Evolutionary conservation across 768 basidiomycete genomes (phyloP).

Genomic region (Plicaturopsis crispa): DNA sequence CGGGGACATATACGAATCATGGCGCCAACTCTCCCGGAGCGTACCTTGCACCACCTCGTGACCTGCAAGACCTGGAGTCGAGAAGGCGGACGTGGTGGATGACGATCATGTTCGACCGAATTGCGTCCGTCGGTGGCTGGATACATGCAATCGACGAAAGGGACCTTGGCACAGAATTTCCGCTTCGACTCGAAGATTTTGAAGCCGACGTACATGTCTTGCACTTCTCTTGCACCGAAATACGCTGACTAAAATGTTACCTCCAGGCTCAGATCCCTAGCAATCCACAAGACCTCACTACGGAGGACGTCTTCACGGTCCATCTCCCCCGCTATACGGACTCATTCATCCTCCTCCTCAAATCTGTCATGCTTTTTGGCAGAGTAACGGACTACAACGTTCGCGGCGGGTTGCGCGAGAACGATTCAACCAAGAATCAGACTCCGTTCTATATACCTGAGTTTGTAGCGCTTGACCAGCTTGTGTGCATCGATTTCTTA

Average conservation of each 20-base stretch:
- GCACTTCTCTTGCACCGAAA: constrained; percentile 2
- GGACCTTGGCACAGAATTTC: constrained; percentile 80
- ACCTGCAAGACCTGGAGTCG: constrained; percentile 67
- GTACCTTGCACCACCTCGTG: constrained; percentile 75
- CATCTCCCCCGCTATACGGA: constrained; percentile 78
- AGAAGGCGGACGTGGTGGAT: constrained; percentile 88
- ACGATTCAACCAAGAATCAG: constrained; percentile 62
- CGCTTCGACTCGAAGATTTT: constrained; percentile 68
- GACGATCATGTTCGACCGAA: constrained; percentile 81
- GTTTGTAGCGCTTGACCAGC: constrained; percentile 62
- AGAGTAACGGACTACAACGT: constrained; percentile 82
- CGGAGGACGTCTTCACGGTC: constrained; percentile 55
- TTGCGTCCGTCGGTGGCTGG: constrained; percentile 78
- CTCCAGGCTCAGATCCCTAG: constrained; percentile 53
- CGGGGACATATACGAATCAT: constrained; percentile 72
- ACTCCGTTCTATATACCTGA: constrained; percentile 63
- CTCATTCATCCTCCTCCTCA: constrained; percentile 74
- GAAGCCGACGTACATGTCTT: constrained; percentile 52
- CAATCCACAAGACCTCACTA: constrained; percentile 70
- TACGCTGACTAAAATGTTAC: constrained; percentile 9
- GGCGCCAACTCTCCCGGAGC: constrained; percentile 65
- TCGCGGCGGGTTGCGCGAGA: constrained; percentile 59
- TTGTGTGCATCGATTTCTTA: constrained; percentile 62
- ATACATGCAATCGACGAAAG: constrained; percentile 78
- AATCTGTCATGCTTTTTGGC: constrained; percentile 80